These are phyloP conservation scores for Paecilomyces fulvus DNA, from an alignment of 2,329 filamentous ascomycete genomes.

Conservation along the genomic window DNA sequence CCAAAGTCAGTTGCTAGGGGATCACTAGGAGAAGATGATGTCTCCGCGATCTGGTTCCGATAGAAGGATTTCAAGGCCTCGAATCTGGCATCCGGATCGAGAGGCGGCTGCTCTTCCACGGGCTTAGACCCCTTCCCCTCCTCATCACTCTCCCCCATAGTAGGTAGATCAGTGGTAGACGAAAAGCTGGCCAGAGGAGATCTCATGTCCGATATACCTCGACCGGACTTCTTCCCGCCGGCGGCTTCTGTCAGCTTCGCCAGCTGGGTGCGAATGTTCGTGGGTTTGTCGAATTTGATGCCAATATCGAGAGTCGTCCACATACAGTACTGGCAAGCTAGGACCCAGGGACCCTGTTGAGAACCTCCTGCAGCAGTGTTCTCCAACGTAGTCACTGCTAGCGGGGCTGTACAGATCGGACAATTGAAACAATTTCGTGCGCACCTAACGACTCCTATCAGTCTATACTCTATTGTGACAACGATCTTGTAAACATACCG, in stretches of 20 bases:
- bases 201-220: conserved; percentile 28
- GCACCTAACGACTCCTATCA: conserved; percentile 49
- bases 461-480: not conserved
- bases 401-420: conserved; percentile 73
- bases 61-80: conserved; percentile 71
- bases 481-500: conserved; percentile 48
- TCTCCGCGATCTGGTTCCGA: conserved; percentile 63
- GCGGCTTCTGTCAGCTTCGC: conserved; percentile 54
- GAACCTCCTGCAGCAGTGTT: conserved; percentile 35
- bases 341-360: conserved; percentile 57
- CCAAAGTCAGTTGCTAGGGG: conserved; percentile 42
- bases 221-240: conserved; percentile 29
- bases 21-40: conserved; percentile 45
- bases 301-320: conserved; percentile 88
- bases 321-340: conserved; percentile 83
- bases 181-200: conserved; percentile 30
- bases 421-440: conserved; percentile 94
- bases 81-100: conserved; percentile 64
- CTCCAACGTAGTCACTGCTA: conserved; percentile 66
- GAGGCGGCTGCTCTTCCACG: conserved; percentile 26
- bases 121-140: conserved; percentile 21
- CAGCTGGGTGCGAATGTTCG: conserved; percentile 75
- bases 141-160: conserved; percentile 10
- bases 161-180: conserved; percentile 23
- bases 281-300: conserved; percentile 81